These are phyloP conservation scores for Tulasnella sp. DNA, from an alignment of 768 basidiomycete species.

Conservation along the genomic window DNA sequence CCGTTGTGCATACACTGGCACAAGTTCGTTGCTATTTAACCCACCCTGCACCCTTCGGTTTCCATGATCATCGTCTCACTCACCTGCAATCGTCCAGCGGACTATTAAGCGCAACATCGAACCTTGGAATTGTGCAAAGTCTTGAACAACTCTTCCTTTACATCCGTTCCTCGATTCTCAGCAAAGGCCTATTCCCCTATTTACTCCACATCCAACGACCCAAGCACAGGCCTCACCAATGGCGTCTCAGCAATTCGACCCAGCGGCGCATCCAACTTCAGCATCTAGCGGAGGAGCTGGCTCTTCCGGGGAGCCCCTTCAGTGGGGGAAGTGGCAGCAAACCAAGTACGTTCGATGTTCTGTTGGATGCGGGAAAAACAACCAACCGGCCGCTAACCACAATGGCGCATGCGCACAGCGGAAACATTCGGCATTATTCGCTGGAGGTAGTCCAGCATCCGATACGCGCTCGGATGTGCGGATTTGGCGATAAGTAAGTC, in stretches of 20 bases:
- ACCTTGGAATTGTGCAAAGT: constrained; percentile 7
- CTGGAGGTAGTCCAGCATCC: constrained; percentile 88
- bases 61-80: constrained; percentile 20
- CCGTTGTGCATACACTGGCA: constrained; percentile 7
- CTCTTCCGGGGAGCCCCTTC: constrained; percentile 10
- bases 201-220: constrained; percentile 26
- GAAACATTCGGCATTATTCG: constrained; percentile 56
- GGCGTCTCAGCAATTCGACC: constrained; percentile 22
- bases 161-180: constrained; percentile 4
- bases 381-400: constrained; percentile 15
- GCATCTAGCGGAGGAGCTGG: constrained; percentile 19
- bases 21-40: constrained; percentile 23
- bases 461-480: constrained; percentile 90
- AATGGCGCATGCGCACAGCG: constrained; percentile 13
- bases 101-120: constrained; percentile 18
- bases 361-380: not conserved
- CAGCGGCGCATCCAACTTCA: constrained; percentile 4
- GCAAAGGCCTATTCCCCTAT: constrained; percentile 26
- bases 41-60: not conserved
- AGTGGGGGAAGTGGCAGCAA: constrained; percentile 30
- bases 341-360: constrained; percentile 17
- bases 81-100: constrained; percentile 17
- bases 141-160: constrained; percentile 22
- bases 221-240: constrained; percentile 21
- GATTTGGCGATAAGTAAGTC: constrained; percentile 87